Conservation (phyloP, 192 early-diverging fungal species). For the Backusella sp. region DNA sequence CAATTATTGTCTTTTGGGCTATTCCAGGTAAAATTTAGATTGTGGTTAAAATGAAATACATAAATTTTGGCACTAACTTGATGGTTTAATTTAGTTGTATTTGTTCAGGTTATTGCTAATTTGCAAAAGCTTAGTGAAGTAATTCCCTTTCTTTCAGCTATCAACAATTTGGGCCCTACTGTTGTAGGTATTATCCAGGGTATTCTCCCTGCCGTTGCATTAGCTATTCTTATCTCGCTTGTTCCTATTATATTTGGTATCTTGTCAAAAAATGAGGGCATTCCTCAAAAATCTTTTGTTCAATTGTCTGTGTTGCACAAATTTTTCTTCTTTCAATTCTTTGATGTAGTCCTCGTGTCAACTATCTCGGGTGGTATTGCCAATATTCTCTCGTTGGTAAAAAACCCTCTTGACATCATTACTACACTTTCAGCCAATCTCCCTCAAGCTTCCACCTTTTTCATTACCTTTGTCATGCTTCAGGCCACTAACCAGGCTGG, state of each 20-base stretch:
- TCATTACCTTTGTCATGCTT: constrained; percentile 83
- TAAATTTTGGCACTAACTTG: neutral
- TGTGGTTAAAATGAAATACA: neutral
- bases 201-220: constrained; percentile 69
- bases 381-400: constrained; percentile 42
- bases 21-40: constrained; percentile 47
- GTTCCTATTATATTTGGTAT: constrained; percentile 66
- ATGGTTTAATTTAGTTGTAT: constrained; percentile 43
- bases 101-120: constrained; percentile 52
- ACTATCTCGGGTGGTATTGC: constrained; percentile 69
- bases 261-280: constrained; percentile 61
- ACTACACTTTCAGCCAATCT: constrained; percentile 56
- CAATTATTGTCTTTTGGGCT: constrained; percentile 74
- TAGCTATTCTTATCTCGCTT: constrained; percentile 67
- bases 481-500: constrained; percentile 65
- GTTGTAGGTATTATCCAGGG: constrained; percentile 63
- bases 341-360: constrained; percentile 79
- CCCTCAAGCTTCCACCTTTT: constrained; percentile 77
- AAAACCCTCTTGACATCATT: constrained; percentile 48
- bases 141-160: constrained; percentile 49
- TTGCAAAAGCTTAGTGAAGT: constrained; percentile 49
- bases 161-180: constrained; percentile 36
- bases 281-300: constrained; percentile 54
- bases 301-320: constrained; percentile 63
- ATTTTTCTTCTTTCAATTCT: constrained; percentile 77